Evolutionary conservation across 2,329 filamentous ascomycete species (phyloP).

Genomic region (Coleophoma eucalyptorum): DNA sequence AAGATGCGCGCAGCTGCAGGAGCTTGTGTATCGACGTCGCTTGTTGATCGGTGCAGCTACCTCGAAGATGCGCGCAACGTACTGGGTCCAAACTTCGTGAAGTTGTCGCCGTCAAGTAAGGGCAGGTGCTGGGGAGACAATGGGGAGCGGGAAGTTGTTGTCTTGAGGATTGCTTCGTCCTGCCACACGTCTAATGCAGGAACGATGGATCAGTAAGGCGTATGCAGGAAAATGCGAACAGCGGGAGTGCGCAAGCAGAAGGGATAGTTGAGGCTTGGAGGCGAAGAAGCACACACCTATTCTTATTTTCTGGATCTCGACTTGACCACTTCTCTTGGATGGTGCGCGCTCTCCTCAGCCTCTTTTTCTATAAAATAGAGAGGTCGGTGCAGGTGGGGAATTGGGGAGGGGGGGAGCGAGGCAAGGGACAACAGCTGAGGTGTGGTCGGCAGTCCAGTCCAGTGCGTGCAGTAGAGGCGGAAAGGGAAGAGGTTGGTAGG

Average conservation of each 20-base stretch:
- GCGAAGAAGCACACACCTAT: conserved; percentile 1
- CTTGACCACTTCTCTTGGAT: neutral
- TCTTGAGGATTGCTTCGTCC: conserved; percentile 14
- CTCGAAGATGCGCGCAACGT: conserved; percentile 19
- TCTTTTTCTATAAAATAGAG: conserved; percentile 5
- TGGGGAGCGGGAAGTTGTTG: conserved; percentile 4
- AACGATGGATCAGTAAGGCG: conserved; percentile 17
- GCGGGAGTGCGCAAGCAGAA: neutral
- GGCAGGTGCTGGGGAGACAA: conserved; percentile 4
- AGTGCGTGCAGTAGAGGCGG: conserved; percentile 10
- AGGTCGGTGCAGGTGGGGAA: conserved; percentile 7
- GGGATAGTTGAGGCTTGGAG: neutral
- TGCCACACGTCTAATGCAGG: conserved; percentile 30
- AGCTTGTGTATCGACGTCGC: conserved; percentile 29
- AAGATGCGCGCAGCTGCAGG: conserved; percentile 28
- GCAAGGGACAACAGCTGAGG: conserved; percentile 10
- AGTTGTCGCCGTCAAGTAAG: conserved; percentile 7
- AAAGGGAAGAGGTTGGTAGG: conserved; percentile 13
- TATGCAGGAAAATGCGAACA: conserved; percentile 1
- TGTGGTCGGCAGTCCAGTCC: no score
- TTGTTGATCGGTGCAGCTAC: conserved; percentile 23
- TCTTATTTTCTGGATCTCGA: neutral
- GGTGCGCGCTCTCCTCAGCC: neutral
- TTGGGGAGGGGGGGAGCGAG: conserved; percentile 10
- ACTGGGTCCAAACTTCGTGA: conserved; percentile 22